Evolutionary conservation across 441 rosid species (phyloP), one percentile per base, ranked within the genome.

Genomic region (Syzygium malaccense): DNA sequence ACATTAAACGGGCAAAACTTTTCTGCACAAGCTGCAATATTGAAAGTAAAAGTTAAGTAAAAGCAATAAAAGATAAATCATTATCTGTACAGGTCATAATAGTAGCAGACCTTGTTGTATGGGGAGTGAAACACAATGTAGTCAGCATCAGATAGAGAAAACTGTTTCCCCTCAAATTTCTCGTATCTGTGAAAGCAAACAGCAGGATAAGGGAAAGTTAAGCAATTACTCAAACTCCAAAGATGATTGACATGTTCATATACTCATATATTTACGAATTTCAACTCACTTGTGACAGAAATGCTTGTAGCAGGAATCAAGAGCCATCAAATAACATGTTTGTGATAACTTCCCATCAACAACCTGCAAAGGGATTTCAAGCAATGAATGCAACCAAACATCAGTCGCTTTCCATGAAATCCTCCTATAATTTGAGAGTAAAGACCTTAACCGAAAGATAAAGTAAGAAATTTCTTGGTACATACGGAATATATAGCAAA

Each of bases 291-390:
- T 98, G 90, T 94, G 91, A 92, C 98, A 96, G 53, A 96, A 93
- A 89, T 92, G 90, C 88, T 95, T 95, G 91, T 98, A 98, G 93
- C 99, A 98, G 87, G 97, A 87, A 92, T 98, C 99, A 88, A 98
- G 94, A 90, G 99, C 99, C 98, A 96, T 94, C 86, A 98, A 97
- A 92, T 98, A 98, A 94, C 99, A 98, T 30, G 99, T 97, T 93
- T 98, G 99, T 45, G 99, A 97, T 89, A 98, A 97, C 94, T 97
- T 98, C 58, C 99, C 99, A 92, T 98, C 99, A 92, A 98, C 99
- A 86, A 98, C 99, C 99, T 98, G 89, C 92, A 91, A 89, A 78
- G 56, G 87, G 41, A 88, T 87, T 88, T 86, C 51, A 85, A 55
- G 33, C 66, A 85, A n/a, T 56, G 49, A 58, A 58, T 56, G 64